Evolutionary conservation across 495 filamentous ascomycete species (phyloP), one percentile per base, ranked within the genome.

Genomic region (Margaritispora aquatica): DNA sequence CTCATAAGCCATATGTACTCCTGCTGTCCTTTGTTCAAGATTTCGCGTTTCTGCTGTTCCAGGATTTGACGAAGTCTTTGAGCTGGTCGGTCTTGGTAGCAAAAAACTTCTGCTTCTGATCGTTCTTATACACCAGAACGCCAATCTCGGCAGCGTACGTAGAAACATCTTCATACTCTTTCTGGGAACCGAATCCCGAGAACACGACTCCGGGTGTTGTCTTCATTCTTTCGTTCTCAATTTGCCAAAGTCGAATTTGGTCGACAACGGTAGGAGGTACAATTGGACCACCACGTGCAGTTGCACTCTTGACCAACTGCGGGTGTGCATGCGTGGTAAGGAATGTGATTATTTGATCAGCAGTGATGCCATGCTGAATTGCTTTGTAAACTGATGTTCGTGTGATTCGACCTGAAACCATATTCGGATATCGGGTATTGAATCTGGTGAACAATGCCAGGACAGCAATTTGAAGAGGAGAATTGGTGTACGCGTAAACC

Each of bases 231-330:
- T 98, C 95, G 27, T 91, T 88, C 69, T 98, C 95, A 53, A 96
- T 87, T 75, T 98, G 94, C 94, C 94, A 98, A 10, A 98, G 81
- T 5, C 92, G 80, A 61, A 98, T 97, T 75, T 98, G 94, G 75
- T 98, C 94, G 44, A 97, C 89, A 24, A 98, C 95, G 0, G 95
- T 97, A 1, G 94, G 90, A 1, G 95, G 94, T 1, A 97, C 77
- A 8, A 96, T 76, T 17, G 88, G 85, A 19, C 79, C 75, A 9
- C 60, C 64, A 17, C 61, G 46, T 13, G 51, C 46, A 21, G 55
- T 29, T 15, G 65, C 31, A 24, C n/a, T 29, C 61, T 89, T 90
- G 47, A 83, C 81, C 84, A 97, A 88, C 64, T 97, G 88, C 29
- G 92, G 88, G 70, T 98, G 94, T 0, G 95, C 94, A 71, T 98